A percentile compares a stretch with the other conserved stretches of the same genome.
Evolutionary conservation across 345 rosid species (phyloP).

Genomic region (Theobroma cacao): DNA sequence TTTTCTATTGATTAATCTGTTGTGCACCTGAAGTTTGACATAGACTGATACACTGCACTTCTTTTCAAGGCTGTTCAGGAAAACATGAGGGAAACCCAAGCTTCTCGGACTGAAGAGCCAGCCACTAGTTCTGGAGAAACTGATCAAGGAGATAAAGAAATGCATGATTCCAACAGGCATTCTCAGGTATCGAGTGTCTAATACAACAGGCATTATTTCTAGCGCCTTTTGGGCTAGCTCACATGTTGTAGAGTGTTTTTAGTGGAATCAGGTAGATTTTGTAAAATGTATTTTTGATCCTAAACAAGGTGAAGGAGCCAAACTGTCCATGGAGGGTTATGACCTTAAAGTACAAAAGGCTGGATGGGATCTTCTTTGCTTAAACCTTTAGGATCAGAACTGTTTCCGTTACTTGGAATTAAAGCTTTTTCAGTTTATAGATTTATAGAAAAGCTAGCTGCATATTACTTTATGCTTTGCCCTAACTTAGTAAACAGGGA

Average conservation of each 20-base stretch:
- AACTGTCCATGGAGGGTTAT: not conserved
- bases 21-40: not conserved
- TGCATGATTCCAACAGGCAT: constrained; percentile 1
- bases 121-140: constrained; percentile 11
- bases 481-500: not conserved
- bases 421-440: not conserved
- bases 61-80: constrained; percentile 80
- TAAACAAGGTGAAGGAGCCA: not conserved
- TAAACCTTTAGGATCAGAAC: not conserved
- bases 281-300: not conserved
- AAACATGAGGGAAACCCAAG: constrained; percentile 54
- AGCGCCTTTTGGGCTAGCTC: not conserved
- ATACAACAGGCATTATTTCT: not conserved
- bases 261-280: not conserved
- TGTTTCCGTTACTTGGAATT: not conserved
- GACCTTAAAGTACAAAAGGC: not conserved
- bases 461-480: not conserved
- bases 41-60: constrained; percentile 1
- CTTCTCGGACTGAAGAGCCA: constrained; percentile 21
- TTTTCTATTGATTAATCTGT: not conserved
- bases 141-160: constrained; percentile 12
- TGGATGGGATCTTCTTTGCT: not conserved
- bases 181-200: not conserved
- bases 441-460: not conserved
- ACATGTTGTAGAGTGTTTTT: not conserved